Conservation (phyloP, 768 basidiomycete species). For the Thelephora ganbajun region DNA sequence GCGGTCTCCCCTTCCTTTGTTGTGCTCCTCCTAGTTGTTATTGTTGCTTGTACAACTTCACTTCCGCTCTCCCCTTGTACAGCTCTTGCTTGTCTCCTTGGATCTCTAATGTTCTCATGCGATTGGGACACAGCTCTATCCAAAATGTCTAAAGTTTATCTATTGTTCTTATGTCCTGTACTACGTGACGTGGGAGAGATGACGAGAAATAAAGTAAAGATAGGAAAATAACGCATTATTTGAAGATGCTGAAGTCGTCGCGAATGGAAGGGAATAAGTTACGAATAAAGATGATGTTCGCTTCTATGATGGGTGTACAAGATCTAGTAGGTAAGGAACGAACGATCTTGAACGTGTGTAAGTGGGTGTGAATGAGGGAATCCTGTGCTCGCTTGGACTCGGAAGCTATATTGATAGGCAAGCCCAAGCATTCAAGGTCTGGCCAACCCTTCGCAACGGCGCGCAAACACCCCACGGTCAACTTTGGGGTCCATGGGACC, state of each 20-base stretch:
- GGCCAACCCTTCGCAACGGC: not conserved
- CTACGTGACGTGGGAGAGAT: too few relatives aligned
- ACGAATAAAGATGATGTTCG: not conserved
- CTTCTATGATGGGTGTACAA: not conserved
- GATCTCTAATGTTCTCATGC: too few relatives aligned
- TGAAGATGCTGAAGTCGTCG: not conserved
- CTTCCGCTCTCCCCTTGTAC: too few relatives aligned
- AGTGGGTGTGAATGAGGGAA: not conserved
- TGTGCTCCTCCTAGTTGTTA: too few relatives aligned
- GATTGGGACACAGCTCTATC: too few relatives aligned
- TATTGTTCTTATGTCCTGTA: too few relatives aligned
- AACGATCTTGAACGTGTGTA: not conserved
- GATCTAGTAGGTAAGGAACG: not conserved
- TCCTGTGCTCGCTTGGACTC: not conserved
- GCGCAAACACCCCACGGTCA: not conserved
- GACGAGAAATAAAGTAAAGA: too few relatives aligned
- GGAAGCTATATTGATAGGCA: not conserved
- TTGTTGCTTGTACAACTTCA: too few relatives aligned
- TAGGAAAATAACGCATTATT: too few relatives aligned
- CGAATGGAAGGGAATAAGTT: not conserved
- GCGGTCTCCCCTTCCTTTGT: too few relatives aligned
- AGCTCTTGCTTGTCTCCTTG: too few relatives aligned
- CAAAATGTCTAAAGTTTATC: too few relatives aligned
- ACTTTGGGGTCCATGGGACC: not conserved
- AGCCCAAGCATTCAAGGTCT: not conserved